Percentiles rank a stretch among this genome's conserved stretches.
phyloP scores from a whole-genome alignment of 305 asterid genomes.

The Fraxinus paxiana region DNA sequence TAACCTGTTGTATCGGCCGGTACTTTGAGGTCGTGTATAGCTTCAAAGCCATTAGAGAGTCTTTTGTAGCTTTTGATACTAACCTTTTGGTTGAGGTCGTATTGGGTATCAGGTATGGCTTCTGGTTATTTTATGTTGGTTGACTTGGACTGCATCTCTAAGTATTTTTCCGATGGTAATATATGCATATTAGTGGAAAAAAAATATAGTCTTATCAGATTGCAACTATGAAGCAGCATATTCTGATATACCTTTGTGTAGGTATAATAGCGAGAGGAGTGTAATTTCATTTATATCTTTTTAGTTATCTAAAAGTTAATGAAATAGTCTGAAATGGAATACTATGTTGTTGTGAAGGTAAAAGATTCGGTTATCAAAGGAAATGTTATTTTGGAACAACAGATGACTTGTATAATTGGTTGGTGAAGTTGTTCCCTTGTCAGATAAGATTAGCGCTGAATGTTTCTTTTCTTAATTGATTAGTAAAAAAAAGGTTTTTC shows the following conservation, averaged over 20 bases:
- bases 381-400: background rate
- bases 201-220: background rate
- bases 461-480: background rate
- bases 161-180: background rate
- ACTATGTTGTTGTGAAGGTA: background rate
- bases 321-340: background rate
- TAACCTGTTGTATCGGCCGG: background rate
- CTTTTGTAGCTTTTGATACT: background rate
- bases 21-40: background rate
- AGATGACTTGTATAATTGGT: background rate
- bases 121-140: background rate
- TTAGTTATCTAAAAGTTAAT: background rate
- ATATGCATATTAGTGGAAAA: background rate
- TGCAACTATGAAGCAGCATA: background rate
- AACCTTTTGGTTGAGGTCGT: background rate
- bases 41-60: background rate
- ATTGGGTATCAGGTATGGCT: background rate
- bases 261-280: background rate
- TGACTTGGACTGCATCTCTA: background rate
- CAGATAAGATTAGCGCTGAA: background rate
- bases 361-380: background rate
- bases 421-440: background rate
- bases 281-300: background rate
- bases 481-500: background rate
- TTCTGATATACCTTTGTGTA: background rate